Evolutionary conservation across 768 basidiomycete genomes (phyloP), one percentile per base, ranked within the genome.

Genomic region (Trametes gibbosa): DNA sequence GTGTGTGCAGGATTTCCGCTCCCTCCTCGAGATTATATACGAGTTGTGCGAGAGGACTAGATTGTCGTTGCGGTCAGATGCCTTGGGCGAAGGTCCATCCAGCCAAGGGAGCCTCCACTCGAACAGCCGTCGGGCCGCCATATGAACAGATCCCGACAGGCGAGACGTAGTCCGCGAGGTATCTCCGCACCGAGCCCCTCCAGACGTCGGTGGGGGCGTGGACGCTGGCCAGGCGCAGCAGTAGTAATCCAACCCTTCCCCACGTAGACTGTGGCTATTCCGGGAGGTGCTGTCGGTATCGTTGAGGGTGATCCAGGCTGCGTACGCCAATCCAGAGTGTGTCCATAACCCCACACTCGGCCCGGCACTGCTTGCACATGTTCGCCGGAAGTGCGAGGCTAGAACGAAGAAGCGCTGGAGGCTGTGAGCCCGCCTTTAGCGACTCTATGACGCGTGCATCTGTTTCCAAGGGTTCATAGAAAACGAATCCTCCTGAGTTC

Each of bases 141-240:
- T 17, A 58, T 19, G 17, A 8, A 40, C 23, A 40, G 24, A 19
- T 47, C 5, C 21, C 37, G 47, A 7, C 19, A 50, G 50, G 49
- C 43, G 58, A 49, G 32, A 25, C 12, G 14, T 3, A 51, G 21
- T 52, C 54, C 37, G 50, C 59, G 54, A 52, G 24, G 48, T 34
- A 35, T 43, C 27, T 42, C 59, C 59, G 59, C 43, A 42, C n/a
- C 14, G 13, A 40, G 40, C 10, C 50, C n/a, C 52, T 49, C 52
- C 13, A 32, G 58, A 48, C 46, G 24, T 25, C 35, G 39, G 37
- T 29, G 41, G 42, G 43, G 35, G 24, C 34, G 25, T 34, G 19
- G 56, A 13, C 24, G 47, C 39, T n/a, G 19, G 29, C 56, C 32
- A 58, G 56, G 43, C 42, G 42, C 21, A 24, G 3, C 29, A 42